A percentile compares a stretch with the other conserved stretches of the same genome.
These are phyloP conservation scores for Arctium minus DNA, from an alignment of 129 eudicot genomes.

Conservation along the genomic window DNA sequence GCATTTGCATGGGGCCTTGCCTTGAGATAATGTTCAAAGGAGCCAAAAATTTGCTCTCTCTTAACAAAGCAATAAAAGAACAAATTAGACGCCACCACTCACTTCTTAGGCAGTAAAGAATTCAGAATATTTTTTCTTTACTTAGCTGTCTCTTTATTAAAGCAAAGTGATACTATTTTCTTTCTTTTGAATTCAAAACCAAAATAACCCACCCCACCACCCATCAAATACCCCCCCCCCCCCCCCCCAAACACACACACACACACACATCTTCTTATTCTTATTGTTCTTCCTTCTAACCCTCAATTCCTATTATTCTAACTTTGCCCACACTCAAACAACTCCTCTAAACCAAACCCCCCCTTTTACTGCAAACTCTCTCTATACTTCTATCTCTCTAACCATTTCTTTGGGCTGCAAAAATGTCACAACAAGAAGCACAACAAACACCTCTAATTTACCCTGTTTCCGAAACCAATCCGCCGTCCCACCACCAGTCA, in stretches of 20 bases:
- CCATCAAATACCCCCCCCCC: neutral
- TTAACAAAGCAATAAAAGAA: slow-evolving; percentile 41
- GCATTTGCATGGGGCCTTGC: slow-evolving; percentile 17
- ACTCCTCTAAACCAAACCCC: neutral
- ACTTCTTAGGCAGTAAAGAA: slow-evolving; percentile 35
- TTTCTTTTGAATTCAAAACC: slow-evolving; percentile 32
- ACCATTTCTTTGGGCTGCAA: neutral
- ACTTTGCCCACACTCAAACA: slow-evolving; percentile 29
- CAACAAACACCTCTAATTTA: slow-evolving; percentile 29
- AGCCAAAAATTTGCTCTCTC: slow-evolving; percentile 44
- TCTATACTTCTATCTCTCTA: neutral
- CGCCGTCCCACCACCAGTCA: slow-evolving; percentile 17
- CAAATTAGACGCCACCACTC: slow-evolving; percentile 37
- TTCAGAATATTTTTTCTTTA: slow-evolving; percentile 25
- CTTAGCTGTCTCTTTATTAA: slow-evolving; percentile 36
- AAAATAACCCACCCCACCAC: slow-evolving; percentile 23
- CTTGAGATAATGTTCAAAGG: slow-evolving; percentile 29
- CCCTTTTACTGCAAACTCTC: neutral
- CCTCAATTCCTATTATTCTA: slow-evolving; percentile 1
- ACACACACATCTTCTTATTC: slow-evolving; percentile 25
- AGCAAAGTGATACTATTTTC: slow-evolving; percentile 16
- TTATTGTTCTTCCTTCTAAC: slow-evolving; percentile 27
- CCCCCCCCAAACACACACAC: neutral
- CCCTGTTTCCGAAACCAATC: slow-evolving; percentile 29
- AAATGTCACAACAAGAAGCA: slow-evolving; percentile 26